These are phyloP conservation scores for Fusarium torulosum DNA, from an alignment of 2,329 filamentous ascomycete genomes.

Conservation along the genomic window DNA sequence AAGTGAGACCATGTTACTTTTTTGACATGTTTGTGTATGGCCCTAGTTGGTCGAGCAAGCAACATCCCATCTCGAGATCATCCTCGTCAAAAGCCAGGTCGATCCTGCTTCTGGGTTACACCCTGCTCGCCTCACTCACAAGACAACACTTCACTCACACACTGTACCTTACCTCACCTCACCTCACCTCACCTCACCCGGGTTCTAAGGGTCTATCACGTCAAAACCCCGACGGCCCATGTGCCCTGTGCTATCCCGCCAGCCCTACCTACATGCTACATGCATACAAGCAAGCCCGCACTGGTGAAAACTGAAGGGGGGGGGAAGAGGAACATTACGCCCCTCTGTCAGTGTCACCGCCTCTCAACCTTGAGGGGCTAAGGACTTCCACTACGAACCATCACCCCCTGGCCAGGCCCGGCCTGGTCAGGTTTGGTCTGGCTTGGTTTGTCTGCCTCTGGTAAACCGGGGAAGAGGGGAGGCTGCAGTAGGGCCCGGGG, in stretches of 20 bases:
- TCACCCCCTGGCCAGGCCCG: constrained; percentile 11
- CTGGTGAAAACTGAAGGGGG: neutral
- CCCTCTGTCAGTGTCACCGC: constrained; percentile 27
- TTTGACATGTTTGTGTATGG: constrained; percentile 20
- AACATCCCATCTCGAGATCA: constrained; percentile 16
- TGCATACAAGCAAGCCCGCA: neutral
- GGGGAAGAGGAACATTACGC: neutral
- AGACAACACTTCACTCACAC: constrained; percentile 5
- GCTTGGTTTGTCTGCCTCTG: neutral
- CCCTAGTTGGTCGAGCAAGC: constrained; percentile 21
- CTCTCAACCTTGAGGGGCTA: constrained; percentile 10
- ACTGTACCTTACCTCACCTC: neutral
- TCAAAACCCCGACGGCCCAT: constrained; percentile 17
- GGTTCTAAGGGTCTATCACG: constrained; percentile 18
- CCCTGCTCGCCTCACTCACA: constrained; percentile 33
- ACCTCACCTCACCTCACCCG: neutral
- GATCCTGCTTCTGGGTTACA: constrained; percentile 30
- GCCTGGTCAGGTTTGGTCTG: neutral
- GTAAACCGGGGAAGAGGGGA: constrained; percentile 33
- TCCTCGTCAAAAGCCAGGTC: constrained; percentile 24
- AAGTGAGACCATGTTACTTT: constrained; percentile 27
- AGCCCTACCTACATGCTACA: constrained; percentile 16
- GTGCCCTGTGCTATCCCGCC: constrained; percentile 1
- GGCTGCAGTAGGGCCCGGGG: constrained; percentile 39
- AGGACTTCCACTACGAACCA: constrained; percentile 16